A percentile compares a stretch with the other conserved stretches of the same genome.
These are phyloP conservation scores for Moringa oleifera DNA, from an alignment of 345 rosid genomes.

Conservation along the genomic window DNA sequence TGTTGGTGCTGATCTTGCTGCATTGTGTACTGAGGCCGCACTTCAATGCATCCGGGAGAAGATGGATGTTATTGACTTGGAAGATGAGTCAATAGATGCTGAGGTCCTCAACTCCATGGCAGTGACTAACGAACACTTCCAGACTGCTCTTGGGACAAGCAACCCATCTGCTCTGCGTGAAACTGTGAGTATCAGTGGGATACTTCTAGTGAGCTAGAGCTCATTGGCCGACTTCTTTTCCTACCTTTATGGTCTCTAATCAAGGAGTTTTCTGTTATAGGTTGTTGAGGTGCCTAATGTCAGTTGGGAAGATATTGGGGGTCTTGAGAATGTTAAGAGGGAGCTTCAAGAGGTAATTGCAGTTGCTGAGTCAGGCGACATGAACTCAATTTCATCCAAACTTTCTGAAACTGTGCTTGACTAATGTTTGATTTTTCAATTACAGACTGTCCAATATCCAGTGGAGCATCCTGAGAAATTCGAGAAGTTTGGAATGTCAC, in stretches of 20 bases:
- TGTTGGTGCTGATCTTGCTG: constrained; percentile 98
- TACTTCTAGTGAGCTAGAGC: constrained; percentile 1
- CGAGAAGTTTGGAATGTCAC: constrained; percentile 96
- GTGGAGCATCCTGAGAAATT: constrained; percentile 99
- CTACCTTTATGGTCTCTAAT: constrained; percentile 4
- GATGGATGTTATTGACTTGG: constrained; percentile 96
- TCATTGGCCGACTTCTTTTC: neutral
- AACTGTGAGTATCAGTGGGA: constrained; percentile 44
- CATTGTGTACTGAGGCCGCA: constrained; percentile 94
- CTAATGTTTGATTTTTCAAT: neutral
- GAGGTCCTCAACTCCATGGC: constrained; percentile 94
- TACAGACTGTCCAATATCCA: constrained; percentile 96
- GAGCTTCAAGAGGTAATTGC: constrained; percentile 89
- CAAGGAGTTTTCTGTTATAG: constrained; percentile 22
- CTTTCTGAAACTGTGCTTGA: neutral
- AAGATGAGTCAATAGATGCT: constrained; percentile 93
- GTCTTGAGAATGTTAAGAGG: constrained; percentile 89
- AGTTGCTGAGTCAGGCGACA: neutral
- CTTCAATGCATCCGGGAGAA: constrained; percentile 98
- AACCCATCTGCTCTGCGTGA: constrained; percentile 84
- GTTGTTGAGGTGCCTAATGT: constrained; percentile 96
- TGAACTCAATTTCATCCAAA: neutral
- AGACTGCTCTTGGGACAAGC: constrained; percentile 84
- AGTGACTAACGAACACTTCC: constrained; percentile 87
- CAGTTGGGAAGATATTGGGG: constrained; percentile 91